These are phyloP conservation scores for Phytophthora sojae DNA, from an alignment of 352 stramenopile genomes.

Conservation along the genomic window DNA sequence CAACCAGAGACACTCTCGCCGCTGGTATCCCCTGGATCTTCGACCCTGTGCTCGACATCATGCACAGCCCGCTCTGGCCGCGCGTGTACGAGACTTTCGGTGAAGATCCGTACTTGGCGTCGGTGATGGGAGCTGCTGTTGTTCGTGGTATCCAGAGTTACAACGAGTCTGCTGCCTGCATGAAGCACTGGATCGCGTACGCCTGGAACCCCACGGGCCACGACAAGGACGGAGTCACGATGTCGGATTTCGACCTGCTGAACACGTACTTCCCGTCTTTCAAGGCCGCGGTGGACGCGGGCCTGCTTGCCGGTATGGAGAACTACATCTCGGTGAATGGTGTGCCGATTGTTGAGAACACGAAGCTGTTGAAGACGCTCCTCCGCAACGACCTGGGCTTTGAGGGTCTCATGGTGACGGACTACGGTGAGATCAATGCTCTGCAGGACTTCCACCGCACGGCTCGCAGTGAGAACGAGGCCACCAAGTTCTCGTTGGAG, in stretches of 20 bases:
- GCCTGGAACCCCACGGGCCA: conserved; percentile 70
- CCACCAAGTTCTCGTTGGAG: conserved; percentile 56
- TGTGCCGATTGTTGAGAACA: conserved; percentile 80
- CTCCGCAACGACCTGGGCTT: conserved; percentile 78
- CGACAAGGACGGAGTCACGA: conserved; percentile 67
- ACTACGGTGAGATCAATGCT: conserved; percentile 84
- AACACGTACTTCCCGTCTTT: conserved; percentile 82
- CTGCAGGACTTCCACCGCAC: conserved; percentile 35
- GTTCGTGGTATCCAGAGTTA: conserved; percentile 76
- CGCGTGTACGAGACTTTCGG: conserved; percentile 92
- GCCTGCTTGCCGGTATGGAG: conserved; percentile 88
- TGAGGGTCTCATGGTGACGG: conserved; percentile 82
- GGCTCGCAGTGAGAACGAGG: conserved; percentile 36
- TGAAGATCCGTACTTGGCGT: conserved; percentile 79
- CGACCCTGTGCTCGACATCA: conserved; percentile 74
- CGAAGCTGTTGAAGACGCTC: conserved; percentile 64
- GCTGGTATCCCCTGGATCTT: conserved; percentile 89
- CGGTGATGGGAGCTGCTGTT: conserved; percentile 64
- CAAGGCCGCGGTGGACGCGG: conserved; percentile 65
- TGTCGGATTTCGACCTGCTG: conserved; percentile 64
- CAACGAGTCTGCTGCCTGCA: background rate
- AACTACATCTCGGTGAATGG: conserved; percentile 91
- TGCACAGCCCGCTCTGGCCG: conserved; percentile 80
- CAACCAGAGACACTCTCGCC: conserved; percentile 76
- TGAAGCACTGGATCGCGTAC: conserved; percentile 88